Base-by-base conservation (phyloP, 139 green algal genomes). In the Micractinium sp. region DNA sequence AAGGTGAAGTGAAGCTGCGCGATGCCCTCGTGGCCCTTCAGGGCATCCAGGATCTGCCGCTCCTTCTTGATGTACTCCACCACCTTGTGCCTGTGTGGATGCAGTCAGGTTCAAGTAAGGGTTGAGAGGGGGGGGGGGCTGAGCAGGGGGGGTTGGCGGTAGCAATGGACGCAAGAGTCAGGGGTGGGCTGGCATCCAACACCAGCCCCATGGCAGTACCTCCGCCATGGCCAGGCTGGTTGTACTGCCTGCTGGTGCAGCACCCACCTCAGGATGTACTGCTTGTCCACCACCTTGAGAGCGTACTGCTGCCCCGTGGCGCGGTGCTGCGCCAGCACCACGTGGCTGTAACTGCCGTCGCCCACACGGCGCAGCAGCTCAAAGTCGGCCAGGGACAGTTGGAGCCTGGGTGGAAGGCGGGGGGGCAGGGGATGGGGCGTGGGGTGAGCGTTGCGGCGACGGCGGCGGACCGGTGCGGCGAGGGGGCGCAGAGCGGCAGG, bases 1-100 rank as follows among this genome's bases (percentile, higher is more conserved):
- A 97, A 96, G 13, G 95, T 97, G 91, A 96, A 97, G n/a, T 88
- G 77, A 27, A 97, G 94, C 47, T 88, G 79, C 27, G 92, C 92
- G 16, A 97, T 90, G 63, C 95, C 94, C 3, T 80, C 36, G 81
- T 97, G 76, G 16, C 47, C 47, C 7, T 87, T n/a, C 47, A 96
- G 87, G 29, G 69, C 69, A 84, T 95, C 93, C 73, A 97, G 61
- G 16, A 97, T 75, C 25, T 77, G 78, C 27, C 95, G 91, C 90
- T 97, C 95, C 27, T 86, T 92, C 3, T 76, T 69, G 31, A 97
- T 90, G 75, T 95, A 91, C 19, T 95, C 89, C 13, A 90, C 90
- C 47, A 92, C 89, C 80, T 95, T 96, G 89, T 97, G 91, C 23
- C 87, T 90, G 87, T 66, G 25, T 9, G 9, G 7, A 56, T 9